Evolutionary conservation across 768 basidiomycete species (phyloP).

Genomic region (Tulasnella sp.): DNA sequence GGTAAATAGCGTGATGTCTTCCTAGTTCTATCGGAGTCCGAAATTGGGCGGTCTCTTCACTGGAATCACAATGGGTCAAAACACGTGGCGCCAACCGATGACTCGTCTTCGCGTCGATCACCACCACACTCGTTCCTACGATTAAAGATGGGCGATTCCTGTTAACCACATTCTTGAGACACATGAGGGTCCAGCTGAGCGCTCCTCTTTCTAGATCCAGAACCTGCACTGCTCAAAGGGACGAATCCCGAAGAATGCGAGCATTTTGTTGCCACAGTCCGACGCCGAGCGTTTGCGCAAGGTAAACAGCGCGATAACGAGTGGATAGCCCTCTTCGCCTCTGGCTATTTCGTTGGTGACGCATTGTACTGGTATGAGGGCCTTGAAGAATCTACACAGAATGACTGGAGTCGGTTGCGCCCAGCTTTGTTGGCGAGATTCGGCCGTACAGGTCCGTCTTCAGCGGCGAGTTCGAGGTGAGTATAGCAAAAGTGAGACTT

Average conservation of each 20-base stretch:
- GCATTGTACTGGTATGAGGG: slow-evolving; percentile 15
- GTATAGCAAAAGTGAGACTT: background rate
- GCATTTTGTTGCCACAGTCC: background rate
- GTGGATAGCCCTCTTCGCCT: background rate
- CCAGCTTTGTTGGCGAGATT: background rate
- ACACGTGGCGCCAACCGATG: too few relatives aligned
- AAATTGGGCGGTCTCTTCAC: too few relatives aligned
- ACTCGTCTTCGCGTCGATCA: too few relatives aligned
- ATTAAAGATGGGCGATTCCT: too few relatives aligned
- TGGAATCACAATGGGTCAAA: too few relatives aligned
- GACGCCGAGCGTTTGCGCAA: background rate
- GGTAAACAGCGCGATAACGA: background rate
- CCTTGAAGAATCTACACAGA: background rate
- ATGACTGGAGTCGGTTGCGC: background rate
- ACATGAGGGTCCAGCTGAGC: background rate
- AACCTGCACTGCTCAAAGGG: background rate
- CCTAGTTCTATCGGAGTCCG: too few relatives aligned
- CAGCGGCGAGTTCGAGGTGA: background rate
- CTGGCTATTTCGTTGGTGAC: background rate
- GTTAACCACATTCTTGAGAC: too few relatives aligned
- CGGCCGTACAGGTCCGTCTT: background rate
- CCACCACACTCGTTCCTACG: too few relatives aligned
- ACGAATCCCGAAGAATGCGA: background rate
- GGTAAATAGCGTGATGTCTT: too few relatives aligned
- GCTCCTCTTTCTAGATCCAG: background rate